phyloP scores from a whole-genome alignment of 2,329 filamentous ascomycete genomes.

The Endothia cerciana region DNA sequence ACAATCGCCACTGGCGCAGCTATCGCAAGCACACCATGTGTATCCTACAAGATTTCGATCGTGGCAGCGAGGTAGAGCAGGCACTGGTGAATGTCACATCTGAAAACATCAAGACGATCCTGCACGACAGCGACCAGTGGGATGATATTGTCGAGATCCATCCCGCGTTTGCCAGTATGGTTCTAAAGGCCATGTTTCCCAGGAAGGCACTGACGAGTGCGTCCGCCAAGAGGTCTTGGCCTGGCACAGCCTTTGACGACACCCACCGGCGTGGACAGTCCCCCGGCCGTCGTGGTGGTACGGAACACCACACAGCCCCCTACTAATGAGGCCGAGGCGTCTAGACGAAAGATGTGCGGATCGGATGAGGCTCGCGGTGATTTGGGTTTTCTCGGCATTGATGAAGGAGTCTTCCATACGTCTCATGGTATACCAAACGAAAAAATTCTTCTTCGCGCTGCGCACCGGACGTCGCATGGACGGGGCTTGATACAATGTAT shows the following conservation, averaged over 20 bases:
- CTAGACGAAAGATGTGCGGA: background rate
- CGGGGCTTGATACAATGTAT: too few relatives aligned
- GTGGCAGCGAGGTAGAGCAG: background rate
- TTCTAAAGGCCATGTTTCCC: background rate
- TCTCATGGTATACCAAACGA: background rate
- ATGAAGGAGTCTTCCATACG: background rate
- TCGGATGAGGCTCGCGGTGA: background rate
- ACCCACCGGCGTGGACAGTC: background rate
- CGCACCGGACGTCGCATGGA: background rate
- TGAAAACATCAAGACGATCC: background rate
- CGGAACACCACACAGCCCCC: too few relatives aligned
- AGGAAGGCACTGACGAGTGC: background rate
- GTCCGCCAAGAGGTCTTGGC: background rate
- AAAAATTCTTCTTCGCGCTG: background rate
- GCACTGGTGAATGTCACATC: background rate
- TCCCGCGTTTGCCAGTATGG: background rate
- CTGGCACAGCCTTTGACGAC: conserved; percentile 13
- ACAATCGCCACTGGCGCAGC: background rate
- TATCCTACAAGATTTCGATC: background rate
- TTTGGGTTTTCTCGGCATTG: background rate
- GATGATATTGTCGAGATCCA: background rate
- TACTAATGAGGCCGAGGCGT: background rate
- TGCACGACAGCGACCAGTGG: conserved; percentile 8
- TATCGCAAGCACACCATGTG: background rate
- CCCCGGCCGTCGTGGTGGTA: too few relatives aligned